Conservation (phyloP, 2,329 filamentous ascomycete genomes). For the Cladosporium sp. region DNA sequence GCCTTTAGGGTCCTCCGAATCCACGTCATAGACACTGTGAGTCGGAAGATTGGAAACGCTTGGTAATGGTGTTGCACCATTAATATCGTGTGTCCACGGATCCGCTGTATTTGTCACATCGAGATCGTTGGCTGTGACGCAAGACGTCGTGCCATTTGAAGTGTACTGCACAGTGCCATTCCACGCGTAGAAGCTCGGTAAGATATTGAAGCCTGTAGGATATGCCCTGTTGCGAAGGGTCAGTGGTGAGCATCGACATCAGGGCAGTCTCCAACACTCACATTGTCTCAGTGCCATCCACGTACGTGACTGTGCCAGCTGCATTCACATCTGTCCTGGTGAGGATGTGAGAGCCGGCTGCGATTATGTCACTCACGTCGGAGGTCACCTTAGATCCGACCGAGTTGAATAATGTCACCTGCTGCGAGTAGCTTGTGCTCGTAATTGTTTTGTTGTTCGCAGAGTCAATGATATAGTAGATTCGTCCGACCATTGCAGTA, state of each 20-base stretch:
- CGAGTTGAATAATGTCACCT: background rate
- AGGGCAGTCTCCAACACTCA: background rate
- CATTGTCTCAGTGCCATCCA: background rate
- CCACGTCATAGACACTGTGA: background rate
- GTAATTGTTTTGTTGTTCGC: background rate
- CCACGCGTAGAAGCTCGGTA: background rate
- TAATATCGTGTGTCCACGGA: too few species aligned
- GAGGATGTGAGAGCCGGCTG: background rate
- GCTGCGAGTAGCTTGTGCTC: background rate
- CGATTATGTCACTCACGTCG: background rate
- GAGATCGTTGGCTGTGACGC: background rate
- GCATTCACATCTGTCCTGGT: conserved; percentile 12
- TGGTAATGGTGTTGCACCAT: background rate
- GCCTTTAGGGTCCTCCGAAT: background rate
- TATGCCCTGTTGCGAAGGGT: background rate
- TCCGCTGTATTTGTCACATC: background rate
- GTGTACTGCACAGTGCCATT: background rate
- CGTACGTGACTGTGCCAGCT: conserved; percentile 6
- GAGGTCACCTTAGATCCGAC: background rate
- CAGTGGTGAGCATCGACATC: too few species aligned
- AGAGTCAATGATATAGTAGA: background rate
- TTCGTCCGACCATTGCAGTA: background rate
- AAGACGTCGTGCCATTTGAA: background rate
- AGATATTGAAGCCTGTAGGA: background rate
- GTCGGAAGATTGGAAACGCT: background rate